Evolutionary conservation across 179 eudicot genomes (phyloP).

Genomic region (Vitellaria paradoxa): DNA sequence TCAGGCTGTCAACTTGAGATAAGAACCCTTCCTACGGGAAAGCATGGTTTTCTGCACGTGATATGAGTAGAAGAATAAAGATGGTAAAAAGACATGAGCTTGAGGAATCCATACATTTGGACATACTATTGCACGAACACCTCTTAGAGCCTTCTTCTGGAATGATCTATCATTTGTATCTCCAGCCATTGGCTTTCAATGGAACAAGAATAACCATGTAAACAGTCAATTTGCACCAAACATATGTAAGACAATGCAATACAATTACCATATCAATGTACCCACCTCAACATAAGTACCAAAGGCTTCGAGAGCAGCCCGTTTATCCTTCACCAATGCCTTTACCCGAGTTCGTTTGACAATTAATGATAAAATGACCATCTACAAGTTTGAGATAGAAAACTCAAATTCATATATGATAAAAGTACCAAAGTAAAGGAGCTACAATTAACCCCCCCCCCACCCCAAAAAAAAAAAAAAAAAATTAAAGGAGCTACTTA

Average conservation of each 20-base stretch:
- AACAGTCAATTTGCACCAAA: constrained; percentile 4
- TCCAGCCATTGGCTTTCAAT: constrained; percentile 63
- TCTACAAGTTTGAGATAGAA: constrained; percentile 46
- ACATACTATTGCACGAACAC: constrained; percentile 78
- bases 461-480: too few relatives aligned
- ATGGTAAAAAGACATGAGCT: constrained; percentile 4
- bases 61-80: constrained; percentile 4
- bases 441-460: too few relatives aligned
- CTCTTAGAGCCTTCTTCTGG: constrained; percentile 69
- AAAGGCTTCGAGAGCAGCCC: constrained; percentile 88
- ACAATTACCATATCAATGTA: constrained; percentile 3
- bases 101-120: constrained; percentile 54
- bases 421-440: neutral
- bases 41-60: neutral
- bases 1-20: constrained; percentile 53
- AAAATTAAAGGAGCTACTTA: neutral
- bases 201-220: constrained; percentile 4
- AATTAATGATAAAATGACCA: constrained; percentile 83
- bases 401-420: constrained; percentile 1
- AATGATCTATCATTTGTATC: constrained; percentile 49
- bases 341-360: constrained; percentile 76
- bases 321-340: constrained; percentile 86
- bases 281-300: constrained; percentile 93
- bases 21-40: constrained; percentile 76
- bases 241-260: neutral